A percentile compares a stretch with the other conserved stretches of the same genome.
phyloP scores from a whole-genome alignment of 208 protist genomes.

The Herpetomonas muscarum region DNA sequence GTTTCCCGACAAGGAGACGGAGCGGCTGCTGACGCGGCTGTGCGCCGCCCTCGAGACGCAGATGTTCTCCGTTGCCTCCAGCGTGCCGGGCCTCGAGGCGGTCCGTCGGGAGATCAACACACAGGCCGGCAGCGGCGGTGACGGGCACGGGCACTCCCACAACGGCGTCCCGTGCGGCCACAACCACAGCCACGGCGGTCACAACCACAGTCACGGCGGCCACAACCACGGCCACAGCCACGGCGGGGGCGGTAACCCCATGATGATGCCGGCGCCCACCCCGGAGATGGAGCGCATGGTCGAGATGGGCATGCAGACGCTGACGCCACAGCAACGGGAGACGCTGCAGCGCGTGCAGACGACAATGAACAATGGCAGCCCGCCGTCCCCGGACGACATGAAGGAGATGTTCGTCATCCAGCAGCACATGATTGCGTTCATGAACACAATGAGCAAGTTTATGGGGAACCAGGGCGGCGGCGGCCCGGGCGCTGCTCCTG shows the following conservation, averaged over 20 bases:
- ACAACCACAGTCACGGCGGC: constrained; percentile 17
- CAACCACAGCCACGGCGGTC: constrained; percentile 3
- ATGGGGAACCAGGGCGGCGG: constrained; percentile 7
- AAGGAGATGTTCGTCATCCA: constrained; percentile 70
- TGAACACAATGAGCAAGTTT: constrained; percentile 73
- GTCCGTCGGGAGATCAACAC: constrained; percentile 19
- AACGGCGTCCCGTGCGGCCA: constrained; percentile 20
- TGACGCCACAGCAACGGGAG: constrained; percentile 44
- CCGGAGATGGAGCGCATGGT: constrained; percentile 47
- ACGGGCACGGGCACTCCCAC: constrained; percentile 12
- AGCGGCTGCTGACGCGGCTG: constrained; percentile 53
- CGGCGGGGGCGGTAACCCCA: neutral
- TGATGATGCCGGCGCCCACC: constrained; percentile 8
- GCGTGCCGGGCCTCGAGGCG: constrained; percentile 30
- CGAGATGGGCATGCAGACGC: constrained; percentile 68
- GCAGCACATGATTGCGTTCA: constrained; percentile 70
- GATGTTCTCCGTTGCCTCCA: constrained; percentile 31
- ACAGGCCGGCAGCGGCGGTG: constrained; percentile 9
- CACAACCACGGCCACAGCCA: constrained; percentile 31
- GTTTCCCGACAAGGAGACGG: constrained; percentile 60
- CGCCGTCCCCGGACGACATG: constrained; percentile 55
- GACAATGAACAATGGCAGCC: constrained; percentile 46
- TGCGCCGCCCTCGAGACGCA: constrained; percentile 56
- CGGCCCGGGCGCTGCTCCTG: neutral
- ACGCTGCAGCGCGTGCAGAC: constrained; percentile 57